Evolutionary conservation across 208 protist species (phyloP).

Genomic region (Zelonia costaricensis): DNA sequence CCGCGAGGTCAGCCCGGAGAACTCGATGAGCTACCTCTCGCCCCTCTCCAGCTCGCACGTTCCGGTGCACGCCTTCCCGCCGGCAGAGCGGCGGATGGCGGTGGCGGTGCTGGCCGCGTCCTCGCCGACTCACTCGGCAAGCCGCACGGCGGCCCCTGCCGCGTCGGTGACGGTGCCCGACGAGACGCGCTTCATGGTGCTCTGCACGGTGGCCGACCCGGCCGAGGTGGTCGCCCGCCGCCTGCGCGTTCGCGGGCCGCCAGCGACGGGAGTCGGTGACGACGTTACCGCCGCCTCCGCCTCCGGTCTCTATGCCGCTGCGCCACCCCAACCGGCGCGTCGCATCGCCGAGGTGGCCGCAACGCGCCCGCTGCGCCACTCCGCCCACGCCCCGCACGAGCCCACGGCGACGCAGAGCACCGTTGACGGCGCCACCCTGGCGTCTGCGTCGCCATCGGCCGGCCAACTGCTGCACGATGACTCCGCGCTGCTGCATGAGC

Average conservation of each 20-base stretch:
- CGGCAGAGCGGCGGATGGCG: not conserved
- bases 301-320: too few species aligned
- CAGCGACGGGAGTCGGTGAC: too few species aligned
- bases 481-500: conserved; percentile 9
- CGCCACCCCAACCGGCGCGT: not conserved
- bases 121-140: too few species aligned
- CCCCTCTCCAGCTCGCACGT: not conserved
- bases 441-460: too few species aligned
- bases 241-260: conserved; percentile 5
- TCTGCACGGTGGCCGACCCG: conserved; percentile 12
- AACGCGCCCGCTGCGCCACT: not conserved
- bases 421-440: too few species aligned
- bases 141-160: too few species aligned
- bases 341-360: conserved; percentile 8
- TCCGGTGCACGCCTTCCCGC: not conserved
- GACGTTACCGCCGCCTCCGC: too few species aligned
- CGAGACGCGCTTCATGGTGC: conserved; percentile 24
- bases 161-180: not conserved
- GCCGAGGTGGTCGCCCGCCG: not conserved
- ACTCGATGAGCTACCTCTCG: conserved; percentile 15
- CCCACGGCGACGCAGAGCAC: too few species aligned
- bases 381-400: too few species aligned
- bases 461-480: conserved; percentile 7
- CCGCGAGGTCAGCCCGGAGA: not conserved
- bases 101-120: not conserved